Conservation (phyloP, 1,139 yeast genomes). For the Hansenula lynferdii region DNA sequence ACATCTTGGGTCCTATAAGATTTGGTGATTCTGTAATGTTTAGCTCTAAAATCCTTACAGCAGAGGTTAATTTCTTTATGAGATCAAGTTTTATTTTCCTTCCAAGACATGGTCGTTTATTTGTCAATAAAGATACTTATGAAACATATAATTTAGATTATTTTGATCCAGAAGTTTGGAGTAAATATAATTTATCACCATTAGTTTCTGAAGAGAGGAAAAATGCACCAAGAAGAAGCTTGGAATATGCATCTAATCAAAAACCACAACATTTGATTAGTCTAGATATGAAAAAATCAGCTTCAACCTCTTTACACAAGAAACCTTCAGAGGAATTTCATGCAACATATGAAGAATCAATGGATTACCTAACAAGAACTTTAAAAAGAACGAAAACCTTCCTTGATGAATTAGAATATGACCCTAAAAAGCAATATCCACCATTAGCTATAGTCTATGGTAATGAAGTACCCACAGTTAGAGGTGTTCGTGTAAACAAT, state of each 20-base stretch:
- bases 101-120: conserved; percentile 71
- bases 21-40: conserved; percentile 77
- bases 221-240: conserved; percentile 3
- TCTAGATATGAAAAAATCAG: conserved; percentile 13
- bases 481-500: conserved; percentile 66
- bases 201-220: conserved; percentile 48
- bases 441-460: conserved; percentile 83
- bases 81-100: conserved; percentile 75
- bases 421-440: conserved; percentile 54
- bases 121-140: conserved; percentile 53
- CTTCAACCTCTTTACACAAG: not conserved
- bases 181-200: conserved; percentile 69
- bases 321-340: conserved; percentile 14
- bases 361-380: conserved; percentile 58
- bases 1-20: conserved; percentile 79
- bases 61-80: conserved; percentile 85
- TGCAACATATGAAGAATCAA: conserved; percentile 54
- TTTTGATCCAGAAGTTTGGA: conserved; percentile 80
- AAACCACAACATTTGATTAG: not conserved
- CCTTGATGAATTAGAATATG: conserved; percentile 50
- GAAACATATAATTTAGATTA: conserved; percentile 66
- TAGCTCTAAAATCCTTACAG: conserved; percentile 69
- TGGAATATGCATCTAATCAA: conserved; percentile 2
- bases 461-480: conserved; percentile 74
- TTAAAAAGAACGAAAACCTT: conserved; percentile 56